Evolutionary conservation across 192 early-diverging fungal species (phyloP), one percentile per base, ranked within the genome.

Genomic region (Gryganskiella cystojenkinii): DNA sequence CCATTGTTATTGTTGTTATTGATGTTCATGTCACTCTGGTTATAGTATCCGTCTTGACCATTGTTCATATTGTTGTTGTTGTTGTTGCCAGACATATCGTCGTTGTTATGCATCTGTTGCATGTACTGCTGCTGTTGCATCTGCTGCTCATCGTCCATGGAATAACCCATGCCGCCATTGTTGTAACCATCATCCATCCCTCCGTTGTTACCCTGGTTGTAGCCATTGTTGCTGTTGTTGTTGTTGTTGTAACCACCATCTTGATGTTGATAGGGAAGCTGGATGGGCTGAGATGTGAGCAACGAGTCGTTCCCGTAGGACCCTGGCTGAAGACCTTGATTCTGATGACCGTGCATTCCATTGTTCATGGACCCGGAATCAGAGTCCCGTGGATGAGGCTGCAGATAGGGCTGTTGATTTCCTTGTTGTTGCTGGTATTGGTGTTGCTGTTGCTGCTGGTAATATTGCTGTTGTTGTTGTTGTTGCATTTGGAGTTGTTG

Each of bases 271-370:
- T 50, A 53, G 19, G 44, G 45, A 51, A 49, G 61, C 37, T 71
- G 53, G 27, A 71, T 56, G 11, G 69, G 25, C 43, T 71, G 69
- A 1, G 69, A 71, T n/a, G 44, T 71, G 27, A 71, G 58, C 53
- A 44, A 25, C 37, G 22, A 27, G 13, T 60, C 58, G 27, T 46
- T 46, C n/a, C 55, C 35, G 35, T 56, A 56, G 20, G 55, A n/a
- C 55, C 37, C 37, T 40, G 37, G 7, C 37, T 40, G 37, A 5
- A 40, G 13, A 13, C 37, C 37, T 13, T 40, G 37, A 13, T 40
- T 5, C 37, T 40, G 37, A 13, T 40, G 37, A 40, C 53, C 46
- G 3, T 37, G 50, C 20, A 64, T 51, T 28, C 60, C 60, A 19
- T 54, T 28, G 49, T 53, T 69, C 34, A 69, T 25, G 22, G 67